Base-by-base conservation (phyloP, 106 monocot genomes). In the Gastrodia elata region DNA sequence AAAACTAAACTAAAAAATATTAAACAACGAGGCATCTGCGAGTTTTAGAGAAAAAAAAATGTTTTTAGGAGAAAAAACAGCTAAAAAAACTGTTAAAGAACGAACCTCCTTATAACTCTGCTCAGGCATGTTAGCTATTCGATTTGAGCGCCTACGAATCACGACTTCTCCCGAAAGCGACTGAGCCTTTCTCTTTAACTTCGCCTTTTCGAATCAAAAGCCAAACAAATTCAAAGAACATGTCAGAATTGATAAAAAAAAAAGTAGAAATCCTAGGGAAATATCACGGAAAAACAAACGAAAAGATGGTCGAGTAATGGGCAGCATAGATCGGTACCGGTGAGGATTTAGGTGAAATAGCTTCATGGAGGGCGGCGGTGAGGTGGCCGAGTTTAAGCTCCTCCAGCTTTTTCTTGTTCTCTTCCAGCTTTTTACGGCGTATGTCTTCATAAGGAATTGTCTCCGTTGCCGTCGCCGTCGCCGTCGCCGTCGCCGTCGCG, bases 401-500 rank as follows among this genome's bases (percentile, higher is more conserved):
- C 37, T 89, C 93, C 39, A 93, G 78, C 81, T 85, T 93, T 79
- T 37, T 80, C 81, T 85, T 87, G 89, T 93, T 93, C 83, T 85
- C 93, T 76, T 89, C 89, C 34, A 93, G 77, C 79, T 85, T 83
- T 79, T 64, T 84, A 57, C 75, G 74, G 46, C 89, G 78, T 41
- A 87, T 72, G 72, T 93, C 87, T 74, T 93, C 93, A 75, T 93
- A 93, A 5, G 69, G 70, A 0, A 36, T 8, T 5, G 59, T 38
- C 32, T 46, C 41, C 58, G 14, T 36, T 40, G 30, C 55, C 76
- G 38, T 46, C 76, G 67, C 61, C 10, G 57, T 30, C 61, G 28
- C 61, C 3, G 20, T 24, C 52, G 52, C 52, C 76, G 38, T 46
- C 76, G 67, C 61, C 10, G 57, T 30, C 61, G 28, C 61, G 0